Evolutionary conservation across 805 yeast genomes (phyloP).

Genomic region (Vanderwaltozyma polyspora): DNA sequence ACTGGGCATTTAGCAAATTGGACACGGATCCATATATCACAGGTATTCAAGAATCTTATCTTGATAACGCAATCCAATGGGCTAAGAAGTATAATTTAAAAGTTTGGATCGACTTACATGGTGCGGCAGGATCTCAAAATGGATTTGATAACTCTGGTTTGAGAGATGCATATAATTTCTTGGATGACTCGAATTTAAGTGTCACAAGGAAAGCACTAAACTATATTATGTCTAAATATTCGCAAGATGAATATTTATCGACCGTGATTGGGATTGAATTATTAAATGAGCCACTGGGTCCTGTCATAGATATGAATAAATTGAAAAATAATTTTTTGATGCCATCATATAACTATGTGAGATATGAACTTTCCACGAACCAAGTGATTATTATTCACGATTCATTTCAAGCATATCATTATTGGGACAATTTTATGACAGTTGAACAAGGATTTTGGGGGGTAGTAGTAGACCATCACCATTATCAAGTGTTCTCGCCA

Average conservation of each 20-base stretch:
- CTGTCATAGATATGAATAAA: constrained; percentile 43
- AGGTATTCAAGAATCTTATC: constrained; percentile 54
- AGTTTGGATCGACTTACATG: constrained; percentile 86
- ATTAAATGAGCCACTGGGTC: constrained; percentile 79
- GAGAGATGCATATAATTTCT: constrained; percentile 49
- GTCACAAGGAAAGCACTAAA: constrained; percentile 46
- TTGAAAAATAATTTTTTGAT: constrained; percentile 44
- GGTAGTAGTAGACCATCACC: constrained; percentile 76
- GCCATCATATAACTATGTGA: constrained; percentile 51
- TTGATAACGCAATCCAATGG: constrained; percentile 75
- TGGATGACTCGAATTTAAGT: constrained; percentile 36
- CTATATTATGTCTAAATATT: constrained; percentile 50
- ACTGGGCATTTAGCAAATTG: constrained; percentile 69
- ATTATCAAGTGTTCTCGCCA: constrained; percentile 72
- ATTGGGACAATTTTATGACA: constrained; percentile 49
- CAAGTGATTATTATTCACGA: constrained; percentile 66
- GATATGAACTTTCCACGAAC: constrained; percentile 36
- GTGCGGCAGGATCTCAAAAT: constrained; percentile 89
- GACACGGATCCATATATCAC: constrained; percentile 71
- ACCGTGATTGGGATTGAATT: constrained; percentile 73
- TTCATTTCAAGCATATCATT: constrained; percentile 51
- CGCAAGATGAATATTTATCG: constrained; percentile 45
- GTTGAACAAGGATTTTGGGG: constrained; percentile 39
- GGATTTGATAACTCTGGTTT: constrained; percentile 92
- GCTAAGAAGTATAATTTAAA: constrained; percentile 47